These are phyloP conservation scores for Purpureocillium takamizusanense DNA, from an alignment of 2,329 filamentous ascomycete genomes.

Conservation along the genomic window DNA sequence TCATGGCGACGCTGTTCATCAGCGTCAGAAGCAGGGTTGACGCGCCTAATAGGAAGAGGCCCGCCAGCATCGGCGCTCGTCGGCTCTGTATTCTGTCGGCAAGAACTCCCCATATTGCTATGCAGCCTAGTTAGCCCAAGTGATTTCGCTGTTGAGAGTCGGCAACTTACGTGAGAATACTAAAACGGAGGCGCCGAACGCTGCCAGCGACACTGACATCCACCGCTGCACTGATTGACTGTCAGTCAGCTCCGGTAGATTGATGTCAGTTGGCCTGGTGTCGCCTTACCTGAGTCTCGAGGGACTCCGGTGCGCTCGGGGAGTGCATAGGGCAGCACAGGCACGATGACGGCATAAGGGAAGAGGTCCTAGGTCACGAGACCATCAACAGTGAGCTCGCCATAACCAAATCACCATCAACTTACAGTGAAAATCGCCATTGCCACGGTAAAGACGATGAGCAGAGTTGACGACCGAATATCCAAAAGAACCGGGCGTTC, in stretches of 20 bases:
- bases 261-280: too few species aligned
- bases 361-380: constrained; percentile 20
- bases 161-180: constrained; percentile 18
- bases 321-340: constrained; percentile 22
- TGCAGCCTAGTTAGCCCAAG: not conserved
- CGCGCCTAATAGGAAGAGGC: constrained; percentile 18
- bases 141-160: not conserved
- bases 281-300: constrained; percentile 9
- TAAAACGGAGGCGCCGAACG: constrained; percentile 21
- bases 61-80: constrained; percentile 21
- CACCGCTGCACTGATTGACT: constrained; percentile 21
- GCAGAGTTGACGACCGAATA: constrained; percentile 19
- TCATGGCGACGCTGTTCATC: constrained; percentile 18
- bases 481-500: constrained; percentile 18
- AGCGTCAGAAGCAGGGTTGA: constrained; percentile 22
- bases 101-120: constrained; percentile 25
- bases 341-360: constrained; percentile 23
- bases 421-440: constrained; percentile 25
- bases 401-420: not conserved
- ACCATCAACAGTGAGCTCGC: not conserved
- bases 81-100: constrained; percentile 23
- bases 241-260: too few species aligned
- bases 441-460: constrained; percentile 22
- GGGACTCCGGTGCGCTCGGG: constrained; percentile 15
- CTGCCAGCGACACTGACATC: constrained; percentile 25